phyloP scores from a whole-genome alignment of 1,284 basidiomycete species.

The Ceratobasidium sp. region DNA sequence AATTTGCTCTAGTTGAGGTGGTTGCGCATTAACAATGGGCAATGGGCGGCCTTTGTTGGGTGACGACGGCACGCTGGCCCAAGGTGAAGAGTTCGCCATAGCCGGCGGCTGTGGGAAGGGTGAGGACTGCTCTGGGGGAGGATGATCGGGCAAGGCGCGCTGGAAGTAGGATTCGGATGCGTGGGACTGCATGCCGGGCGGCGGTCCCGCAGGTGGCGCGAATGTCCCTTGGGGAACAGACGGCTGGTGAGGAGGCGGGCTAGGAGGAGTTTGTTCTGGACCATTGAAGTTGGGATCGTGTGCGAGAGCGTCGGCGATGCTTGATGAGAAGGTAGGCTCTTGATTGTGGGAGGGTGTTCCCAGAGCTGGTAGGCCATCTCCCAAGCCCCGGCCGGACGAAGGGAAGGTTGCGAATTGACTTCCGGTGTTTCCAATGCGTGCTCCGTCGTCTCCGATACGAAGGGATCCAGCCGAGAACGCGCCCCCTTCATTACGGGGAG shows the following conservation, averaged over 20 bases:
- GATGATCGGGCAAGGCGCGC: conserved; percentile 15
- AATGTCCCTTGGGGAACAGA: conserved; percentile 50
- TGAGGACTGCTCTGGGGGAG: background rate
- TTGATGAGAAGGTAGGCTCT: conserved; percentile 31
- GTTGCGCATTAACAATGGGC: conserved; percentile 2
- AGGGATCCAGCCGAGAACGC: conserved; percentile 45
- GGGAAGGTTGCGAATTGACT: conserved; percentile 54
- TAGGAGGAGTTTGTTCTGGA: conserved; percentile 31
- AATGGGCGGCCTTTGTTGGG: conserved; percentile 30
- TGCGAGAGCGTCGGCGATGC: conserved; percentile 33
- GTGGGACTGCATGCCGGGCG: conserved; percentile 15
- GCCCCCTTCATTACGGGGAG: background rate
- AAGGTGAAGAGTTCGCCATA: conserved; percentile 19
- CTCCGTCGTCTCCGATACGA: conserved; percentile 43
- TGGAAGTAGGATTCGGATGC: conserved; percentile 61
- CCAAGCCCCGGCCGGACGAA: conserved; percentile 54
- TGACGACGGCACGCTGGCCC: conserved; percentile 23
- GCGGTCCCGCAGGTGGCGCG: conserved; percentile 48
- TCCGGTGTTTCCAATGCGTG: conserved; percentile 46
- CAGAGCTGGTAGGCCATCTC: conserved; percentile 54
- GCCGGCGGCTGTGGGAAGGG: conserved; percentile 16
- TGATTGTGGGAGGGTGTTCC: conserved; percentile 15
- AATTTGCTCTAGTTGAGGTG: background rate
- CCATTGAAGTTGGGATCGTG: conserved; percentile 23
- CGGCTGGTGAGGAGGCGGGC: conserved; percentile 49